These are phyloP conservation scores for Dryas alaskensis DNA, from an alignment of 306 rosid genomes.

Conservation along the genomic window DNA sequence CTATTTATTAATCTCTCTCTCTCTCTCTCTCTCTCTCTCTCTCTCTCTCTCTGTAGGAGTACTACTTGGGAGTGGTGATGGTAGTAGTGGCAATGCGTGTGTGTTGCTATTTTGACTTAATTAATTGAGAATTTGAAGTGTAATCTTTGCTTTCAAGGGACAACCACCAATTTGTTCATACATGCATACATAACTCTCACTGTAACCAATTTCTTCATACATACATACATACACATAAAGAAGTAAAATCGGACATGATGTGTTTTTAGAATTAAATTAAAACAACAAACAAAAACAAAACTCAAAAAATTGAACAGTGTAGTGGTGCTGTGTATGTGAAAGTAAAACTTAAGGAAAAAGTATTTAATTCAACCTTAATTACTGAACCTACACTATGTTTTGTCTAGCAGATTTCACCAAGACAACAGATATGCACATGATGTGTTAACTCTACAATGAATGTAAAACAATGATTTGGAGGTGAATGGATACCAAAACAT, in stretches of 20 bases:
- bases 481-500: too few species aligned
- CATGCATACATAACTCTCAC: neutral
- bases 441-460: neutral
- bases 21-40: neutral
- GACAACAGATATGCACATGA: neutral
- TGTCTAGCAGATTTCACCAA: neutral
- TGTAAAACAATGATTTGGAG: too few species aligned
- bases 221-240: too few species aligned
- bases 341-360: neutral
- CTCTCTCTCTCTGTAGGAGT: neutral
- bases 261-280: neutral
- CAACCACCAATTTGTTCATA: constrained; percentile 1
- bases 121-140: neutral
- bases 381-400: neutral
- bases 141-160: constrained; percentile 6
- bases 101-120: constrained; percentile 1
- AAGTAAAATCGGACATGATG: neutral
- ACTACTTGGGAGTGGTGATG: constrained; percentile 4
- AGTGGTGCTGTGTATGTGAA: neutral
- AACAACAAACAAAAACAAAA: too few species aligned
- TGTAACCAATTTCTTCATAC: constrained; percentile 5
- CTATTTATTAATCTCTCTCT: neutral
- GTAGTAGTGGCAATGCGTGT: constrained; percentile 3
- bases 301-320: neutral
- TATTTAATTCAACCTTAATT: neutral